Conservation (phyloP, 306 rosid species). For the Prunus mira region DNA sequence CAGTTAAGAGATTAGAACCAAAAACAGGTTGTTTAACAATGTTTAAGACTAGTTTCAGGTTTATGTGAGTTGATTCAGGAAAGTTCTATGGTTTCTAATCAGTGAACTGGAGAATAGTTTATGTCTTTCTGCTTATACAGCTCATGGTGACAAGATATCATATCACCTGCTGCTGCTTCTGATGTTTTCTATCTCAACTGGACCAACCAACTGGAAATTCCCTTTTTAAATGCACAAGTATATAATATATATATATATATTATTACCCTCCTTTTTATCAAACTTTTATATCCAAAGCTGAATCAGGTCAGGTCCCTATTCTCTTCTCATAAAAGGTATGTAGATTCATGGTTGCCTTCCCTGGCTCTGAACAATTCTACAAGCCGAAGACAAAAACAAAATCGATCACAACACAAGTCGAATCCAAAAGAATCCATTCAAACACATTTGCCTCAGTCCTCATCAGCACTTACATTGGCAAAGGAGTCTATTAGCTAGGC, state of each 20-base stretch:
- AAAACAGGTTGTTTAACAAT: too few relatives aligned
- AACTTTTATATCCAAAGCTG: neutral
- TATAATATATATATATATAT: too few relatives aligned
- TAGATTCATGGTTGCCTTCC: neutral
- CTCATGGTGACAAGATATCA: neutral
- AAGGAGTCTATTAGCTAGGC: neutral
- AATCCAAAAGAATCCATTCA: constrained; percentile 8
- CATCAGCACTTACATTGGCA: neutral
- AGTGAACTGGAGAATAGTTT: neutral
- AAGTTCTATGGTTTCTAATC: neutral
- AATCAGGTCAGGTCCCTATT: too few relatives aligned
- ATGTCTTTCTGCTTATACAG: constrained; percentile 1
- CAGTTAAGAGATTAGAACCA: too few relatives aligned
- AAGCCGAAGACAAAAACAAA: too few relatives aligned
- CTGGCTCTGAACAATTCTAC: neutral
- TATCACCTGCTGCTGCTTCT: neutral
- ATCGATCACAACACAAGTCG: neutral
- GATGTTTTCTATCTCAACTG: neutral
- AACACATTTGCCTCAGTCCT: constrained; percentile 5
- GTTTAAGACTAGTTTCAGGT: too few relatives aligned
- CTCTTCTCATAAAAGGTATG: neutral
- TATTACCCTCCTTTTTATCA: neutral
- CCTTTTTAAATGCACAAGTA: too few relatives aligned
- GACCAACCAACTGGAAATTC: too few relatives aligned
- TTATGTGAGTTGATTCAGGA: too few relatives aligned